Percentiles rank a stretch among this genome's conserved stretches.
Evolutionary conservation across 1,284 basidiomycete species (phyloP).

Genomic region (Neolentinus lepideus): DNA sequence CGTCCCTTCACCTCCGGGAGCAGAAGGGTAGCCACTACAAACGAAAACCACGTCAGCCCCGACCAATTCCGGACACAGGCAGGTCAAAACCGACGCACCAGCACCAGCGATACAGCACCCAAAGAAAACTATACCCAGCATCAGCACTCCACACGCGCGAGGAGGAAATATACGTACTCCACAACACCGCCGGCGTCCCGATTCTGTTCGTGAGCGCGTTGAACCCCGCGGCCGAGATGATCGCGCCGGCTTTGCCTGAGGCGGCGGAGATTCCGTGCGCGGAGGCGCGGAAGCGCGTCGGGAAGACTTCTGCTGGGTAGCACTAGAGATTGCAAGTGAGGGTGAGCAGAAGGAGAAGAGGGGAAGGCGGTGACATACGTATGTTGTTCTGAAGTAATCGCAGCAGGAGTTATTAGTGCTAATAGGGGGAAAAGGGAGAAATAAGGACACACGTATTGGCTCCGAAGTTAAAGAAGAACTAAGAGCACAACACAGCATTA

Average conservation of each 20-base stretch:
- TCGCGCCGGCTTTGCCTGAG: constrained; percentile 74
- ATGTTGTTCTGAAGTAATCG: neutral
- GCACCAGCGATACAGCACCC: constrained; percentile 53
- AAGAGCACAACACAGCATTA: neutral
- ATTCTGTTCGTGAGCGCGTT: constrained; percentile 59
- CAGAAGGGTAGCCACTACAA: constrained; percentile 45
- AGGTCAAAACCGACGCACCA: too few species aligned
- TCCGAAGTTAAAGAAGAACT: constrained; percentile 80
- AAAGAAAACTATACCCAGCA: constrained; percentile 41
- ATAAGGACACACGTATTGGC: constrained; percentile 59
- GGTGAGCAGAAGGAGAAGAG: neutral
- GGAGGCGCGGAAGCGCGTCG: constrained; percentile 74
- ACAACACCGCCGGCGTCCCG: constrained; percentile 55
- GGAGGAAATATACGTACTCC: constrained; percentile 43
- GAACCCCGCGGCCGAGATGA: constrained; percentile 78
- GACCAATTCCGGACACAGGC: too few species aligned
- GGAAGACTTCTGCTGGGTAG: constrained; percentile 85
- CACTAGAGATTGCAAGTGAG: neutral
- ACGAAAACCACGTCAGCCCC: neutral
- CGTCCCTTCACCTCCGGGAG: constrained; percentile 74
- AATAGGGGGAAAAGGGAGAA: neutral
- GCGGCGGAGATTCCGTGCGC: constrained; percentile 82
- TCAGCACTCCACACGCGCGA: constrained; percentile 24
- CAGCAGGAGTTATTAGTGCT: neutral
- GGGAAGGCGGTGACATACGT: neutral